Evolutionary conservation across 305 asterid genomes (phyloP), one percentile per base, ranked within the genome.

Genomic region (Salvia sclarea): DNA sequence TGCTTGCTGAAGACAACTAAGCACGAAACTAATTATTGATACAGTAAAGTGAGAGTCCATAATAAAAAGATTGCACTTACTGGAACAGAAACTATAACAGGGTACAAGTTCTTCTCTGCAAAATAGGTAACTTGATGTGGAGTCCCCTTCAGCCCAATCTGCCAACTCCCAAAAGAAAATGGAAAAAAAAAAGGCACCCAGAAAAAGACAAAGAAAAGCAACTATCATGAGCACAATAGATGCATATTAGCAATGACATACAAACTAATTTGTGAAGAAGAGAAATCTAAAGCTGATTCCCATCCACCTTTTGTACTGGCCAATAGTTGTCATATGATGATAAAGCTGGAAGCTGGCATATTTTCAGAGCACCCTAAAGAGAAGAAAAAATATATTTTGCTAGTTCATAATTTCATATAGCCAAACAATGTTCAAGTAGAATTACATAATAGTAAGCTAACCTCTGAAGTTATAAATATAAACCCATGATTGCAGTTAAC

Each of bases 81-180:
- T 38, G 96, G 94, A 75, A 83, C 86, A 71, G 97, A 93, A 75
- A 93, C 95, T 81, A 93, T 88, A 40, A 93, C 81, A 2, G 98
- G 84, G 83, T 90, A 93, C 72, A 90, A 78, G 81, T 90, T 90
- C 91, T 90, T 93, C 85, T 93, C 98, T 49, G 95, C 77, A 76
- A 87, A 93, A 80, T 87, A 93, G 71, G 97, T 85, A 47, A 93
- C 94, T 81, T 93, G 97, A 85, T 93, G 98, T 41, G 98, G 96
- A 76, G 98, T 90, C 61, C 92, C 95, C 89, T 93, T 90, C 81
- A 93, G 66, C 53, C 91, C 84, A 77, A 84, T 76, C 98, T 93
- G 89, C 59, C 64, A 66, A 73, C 65, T 14, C 58, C 60, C 77
- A 72, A 9, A 43, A 61, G 48, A 61, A 48, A 24, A 68, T 35